Percentiles rank a stretch among this genome's conserved stretches.
These are phyloP conservation scores for Tolypocladium sp. DNA, from an alignment of 2,329 filamentous ascomycete species.

Conservation along the genomic window DNA sequence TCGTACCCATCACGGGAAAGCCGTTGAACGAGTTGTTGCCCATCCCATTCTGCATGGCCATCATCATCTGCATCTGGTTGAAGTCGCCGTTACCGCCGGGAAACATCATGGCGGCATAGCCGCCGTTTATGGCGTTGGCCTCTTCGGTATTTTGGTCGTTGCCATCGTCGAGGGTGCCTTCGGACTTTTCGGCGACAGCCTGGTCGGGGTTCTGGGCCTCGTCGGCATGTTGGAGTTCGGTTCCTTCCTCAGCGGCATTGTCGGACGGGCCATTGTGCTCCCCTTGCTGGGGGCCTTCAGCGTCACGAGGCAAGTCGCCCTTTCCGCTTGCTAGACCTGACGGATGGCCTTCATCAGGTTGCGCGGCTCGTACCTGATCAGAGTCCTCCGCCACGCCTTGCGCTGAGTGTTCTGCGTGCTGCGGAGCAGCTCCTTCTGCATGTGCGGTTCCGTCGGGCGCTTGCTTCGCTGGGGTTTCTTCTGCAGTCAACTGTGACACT, in stretches of 20 bases:
- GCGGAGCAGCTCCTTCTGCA: not conserved
- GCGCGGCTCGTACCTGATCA: conserved; percentile 3
- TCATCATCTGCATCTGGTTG: conserved; percentile 74
- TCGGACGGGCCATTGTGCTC: not conserved
- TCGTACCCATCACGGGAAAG: conserved; percentile 75
- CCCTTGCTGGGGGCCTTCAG: not conserved
- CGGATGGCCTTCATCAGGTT: not conserved
- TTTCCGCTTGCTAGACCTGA: not conserved
- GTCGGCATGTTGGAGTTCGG: not conserved
- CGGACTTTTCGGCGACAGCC: conserved; percentile 7
- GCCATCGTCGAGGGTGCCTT: conserved; percentile 8
- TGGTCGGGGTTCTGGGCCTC: not conserved
- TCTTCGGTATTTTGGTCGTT: conserved; percentile 23
- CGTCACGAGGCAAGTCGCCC: not conserved
- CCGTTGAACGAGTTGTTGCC: conserved; percentile 42
- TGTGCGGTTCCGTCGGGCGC: not conserved
- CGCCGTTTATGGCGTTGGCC: conserved; percentile 31
- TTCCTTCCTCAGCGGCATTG: conserved; percentile 1
- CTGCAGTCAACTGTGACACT: conserved; percentile 10
- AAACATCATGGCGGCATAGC: conserved; percentile 51
- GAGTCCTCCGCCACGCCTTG: conserved; percentile 1
- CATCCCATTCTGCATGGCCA: conserved; percentile 66
- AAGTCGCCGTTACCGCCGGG: conserved; percentile 54
- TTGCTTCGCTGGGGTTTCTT: conserved; percentile 8
- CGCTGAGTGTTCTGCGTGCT: not conserved